Evolutionary conservation across 352 stramenopile species (phyloP).

Genomic region (Pythium pyrilobum): DNA sequence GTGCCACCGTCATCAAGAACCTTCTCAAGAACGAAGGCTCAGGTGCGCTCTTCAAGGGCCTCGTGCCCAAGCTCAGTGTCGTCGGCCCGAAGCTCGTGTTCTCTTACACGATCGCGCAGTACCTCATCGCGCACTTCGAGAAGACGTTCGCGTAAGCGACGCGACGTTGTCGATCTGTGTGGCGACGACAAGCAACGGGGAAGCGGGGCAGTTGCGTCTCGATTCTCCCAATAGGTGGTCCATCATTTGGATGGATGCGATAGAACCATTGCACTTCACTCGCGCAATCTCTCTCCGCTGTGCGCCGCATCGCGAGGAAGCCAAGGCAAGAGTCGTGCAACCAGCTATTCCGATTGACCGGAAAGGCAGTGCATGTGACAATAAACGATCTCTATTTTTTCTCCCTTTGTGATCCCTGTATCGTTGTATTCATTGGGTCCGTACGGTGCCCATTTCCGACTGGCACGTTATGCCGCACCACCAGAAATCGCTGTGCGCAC

Average conservation of each 20-base stretch:
- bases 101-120: conserved; percentile 94
- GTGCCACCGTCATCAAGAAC: conserved; percentile 88
- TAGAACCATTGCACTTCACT: no score
- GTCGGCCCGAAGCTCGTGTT: conserved; percentile 96
- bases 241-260: conserved; percentile 25
- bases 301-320: no score
- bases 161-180: background rate
- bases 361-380: conserved; percentile 15
- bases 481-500: background rate
- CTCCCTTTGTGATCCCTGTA: background rate
- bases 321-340: no score
- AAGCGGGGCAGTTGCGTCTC: background rate
- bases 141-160: conserved; percentile 50
- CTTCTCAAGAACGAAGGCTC: conserved; percentile 91
- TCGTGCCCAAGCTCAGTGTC: conserved; percentile 93
- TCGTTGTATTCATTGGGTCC: background rate
- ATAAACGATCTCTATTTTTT: conserved; percentile 14
- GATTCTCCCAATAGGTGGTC: conserved; percentile 11
- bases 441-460: no score
- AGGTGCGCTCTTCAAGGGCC: conserved; percentile 93
- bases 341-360: no score
- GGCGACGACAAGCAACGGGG: no score
- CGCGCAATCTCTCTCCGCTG: no score
- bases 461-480: background rate
- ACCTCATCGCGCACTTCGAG: conserved; percentile 93